Evolutionary conservation across 1,284 basidiomycete genomes (phyloP), one percentile per base, ranked within the genome.

Genomic region (Ceratobasidium papillatum): DNA sequence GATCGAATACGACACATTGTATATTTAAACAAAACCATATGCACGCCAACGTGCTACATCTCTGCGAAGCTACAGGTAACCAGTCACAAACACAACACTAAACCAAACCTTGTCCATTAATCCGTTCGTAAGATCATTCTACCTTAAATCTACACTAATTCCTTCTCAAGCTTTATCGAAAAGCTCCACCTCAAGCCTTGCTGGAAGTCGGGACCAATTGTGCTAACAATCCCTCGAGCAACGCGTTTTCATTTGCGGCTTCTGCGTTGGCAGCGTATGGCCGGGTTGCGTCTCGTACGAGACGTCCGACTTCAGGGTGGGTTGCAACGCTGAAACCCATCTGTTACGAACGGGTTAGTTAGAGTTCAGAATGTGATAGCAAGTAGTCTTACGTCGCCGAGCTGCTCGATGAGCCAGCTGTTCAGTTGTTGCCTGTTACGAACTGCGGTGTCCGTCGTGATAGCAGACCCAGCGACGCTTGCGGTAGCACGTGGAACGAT

Each of bases 271-370:
- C 8, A 30, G 68, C 68, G 19, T 45, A 71, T 25, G 68, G 68
- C 43, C 68, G n/a, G 5, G 68, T 71, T 30, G 68, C 68, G 36
- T 71, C 68, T 9, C 68, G 68, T 19, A 71, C 68, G 22, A 71
- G 54, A 22, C 68, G 68, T 12, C 56, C 56, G 17, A 71, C 68
- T 49, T 71, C 54, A 1, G 56, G 68, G 27, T 71, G 68, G 7
- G 68, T 71, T 14, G 68, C 17, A 25, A 43, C 56, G 43, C 54
- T 71, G n/a, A 71, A 71, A n/a, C 68, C 68, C 68, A 71, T 71
- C 68, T 71, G 36, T 3, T n/a, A 22, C 4, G 59, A 41, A 47
- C 32, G 43, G 43, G 7, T 69, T 41, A 69, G 56, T 36, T 32
- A 49, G 22, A 27, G 5, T 43, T 12, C 19, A 22, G 9, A 43